Evolutionary conservation across 192 early-diverging fungal species (phyloP), one percentile per base, ranked within the genome.

Genomic region (Rhizoclosmatium globosum): DNA sequence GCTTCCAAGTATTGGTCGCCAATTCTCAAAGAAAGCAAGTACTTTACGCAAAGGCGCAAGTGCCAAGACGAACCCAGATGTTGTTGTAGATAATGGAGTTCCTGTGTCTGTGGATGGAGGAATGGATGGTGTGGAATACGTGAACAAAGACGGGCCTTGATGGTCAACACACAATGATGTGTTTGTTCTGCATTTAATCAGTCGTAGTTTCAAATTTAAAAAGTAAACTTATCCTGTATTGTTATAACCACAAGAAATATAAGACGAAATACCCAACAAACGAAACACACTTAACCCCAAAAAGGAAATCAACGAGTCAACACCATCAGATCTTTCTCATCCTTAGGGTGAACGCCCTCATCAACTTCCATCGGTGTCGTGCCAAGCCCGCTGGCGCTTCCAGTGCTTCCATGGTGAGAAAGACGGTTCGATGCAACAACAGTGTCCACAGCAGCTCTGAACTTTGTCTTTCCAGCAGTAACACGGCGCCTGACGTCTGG

Each of bases 1-100:
- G 58, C 86, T 99, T 48, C 94, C 92, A 46, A 88, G 89, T 39
- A 92, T 97, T 56, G 64, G 64, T 2, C 9, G 64, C 2, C 45
- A 76, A 46, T 76, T 76, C 42, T 76, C 74, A 39, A 74, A 74
- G 59, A 76, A 76, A 47, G 9, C 11, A 45, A 76, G 74, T 47
- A 76, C 74, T 3, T 50, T 76, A 61, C 74, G 74, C 17, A 65
- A 67, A 23, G 46, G 11, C 47, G 72, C 58, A 11, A 71, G 44
- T 6, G 50, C 46, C 7, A 39, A 48, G 2, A 19, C 39, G 7
- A 56, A 11, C 6, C n/a, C 69, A 11, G 2, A n/a, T 6, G 69
- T 15, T 6, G 44, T 44, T 17, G 39, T 68, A n/a, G 67, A 68
- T n/a, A 43, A 7, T 17, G 50, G 50, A 53, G 17, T 17, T 13